These are phyloP conservation scores for Monotropa hypopitys DNA, from an alignment of 179 eudicot genomes.

Conservation along the genomic window DNA sequence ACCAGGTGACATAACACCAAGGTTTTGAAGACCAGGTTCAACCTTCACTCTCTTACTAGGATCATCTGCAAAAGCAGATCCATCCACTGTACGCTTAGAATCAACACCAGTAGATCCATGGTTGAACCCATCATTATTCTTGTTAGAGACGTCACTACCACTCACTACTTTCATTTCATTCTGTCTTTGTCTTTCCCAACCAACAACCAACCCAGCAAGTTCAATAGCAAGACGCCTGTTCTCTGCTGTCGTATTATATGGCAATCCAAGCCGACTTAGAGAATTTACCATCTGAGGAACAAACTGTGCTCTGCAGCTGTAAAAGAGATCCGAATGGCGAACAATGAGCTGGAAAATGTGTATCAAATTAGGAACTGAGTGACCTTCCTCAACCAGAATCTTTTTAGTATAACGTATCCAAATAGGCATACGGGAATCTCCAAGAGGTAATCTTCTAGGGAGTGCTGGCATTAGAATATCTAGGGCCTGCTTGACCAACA, in stretches of 20 bases:
- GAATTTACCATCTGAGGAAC: slow-evolving; percentile 99
- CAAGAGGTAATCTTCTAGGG: slow-evolving; percentile 87
- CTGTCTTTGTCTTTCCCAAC: slow-evolving; percentile 97
- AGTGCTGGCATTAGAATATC: slow-evolving; percentile 99
- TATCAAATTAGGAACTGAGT: slow-evolving; percentile 88
- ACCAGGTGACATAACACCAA: slow-evolving; percentile 87
- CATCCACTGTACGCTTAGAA: slow-evolving; percentile 50
- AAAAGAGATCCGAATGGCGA: slow-evolving; percentile 97
- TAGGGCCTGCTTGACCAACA: slow-evolving; percentile 98
- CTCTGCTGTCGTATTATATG: slow-evolving; percentile 81
- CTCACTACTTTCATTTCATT: slow-evolving; percentile 59
- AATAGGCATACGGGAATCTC: slow-evolving; percentile 97
- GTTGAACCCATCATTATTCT: slow-evolving; percentile 39
- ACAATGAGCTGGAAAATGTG: slow-evolving; percentile 98
- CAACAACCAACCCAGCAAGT: slow-evolving; percentile 97
- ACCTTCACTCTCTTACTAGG: slow-evolving; percentile 75
- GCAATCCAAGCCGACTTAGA: slow-evolving; percentile 93
- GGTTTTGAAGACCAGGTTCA: slow-evolving; percentile 87
- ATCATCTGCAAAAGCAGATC: slow-evolving; percentile 60
- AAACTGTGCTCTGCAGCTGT: slow-evolving; percentile 96
- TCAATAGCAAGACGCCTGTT: slow-evolving; percentile 98
- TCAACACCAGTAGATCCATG: slow-evolving; percentile 40
- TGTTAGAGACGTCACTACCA: slow-evolving; percentile 39
- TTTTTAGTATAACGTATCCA: slow-evolving; percentile 99
- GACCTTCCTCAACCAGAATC: slow-evolving; percentile 98